phyloP scores from a whole-genome alignment of 768 basidiomycete species.

The Mycena alexandri region DNA sequence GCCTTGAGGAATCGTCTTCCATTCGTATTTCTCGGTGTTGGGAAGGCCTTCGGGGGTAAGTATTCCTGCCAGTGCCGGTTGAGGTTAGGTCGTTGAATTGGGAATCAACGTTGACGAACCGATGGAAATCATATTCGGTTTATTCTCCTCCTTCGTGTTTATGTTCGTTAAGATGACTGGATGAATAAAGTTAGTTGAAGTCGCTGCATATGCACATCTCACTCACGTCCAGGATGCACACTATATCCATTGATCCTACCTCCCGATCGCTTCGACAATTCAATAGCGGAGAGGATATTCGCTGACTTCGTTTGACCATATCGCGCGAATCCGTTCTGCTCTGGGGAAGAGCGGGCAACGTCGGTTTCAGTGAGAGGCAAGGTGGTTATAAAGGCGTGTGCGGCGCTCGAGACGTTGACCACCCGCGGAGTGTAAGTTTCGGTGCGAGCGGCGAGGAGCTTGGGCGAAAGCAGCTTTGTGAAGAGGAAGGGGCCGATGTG shows the following conservation, averaged over 20 bases:
- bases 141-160: background rate
- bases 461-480: too few relatives aligned
- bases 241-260: conserved; percentile 22
- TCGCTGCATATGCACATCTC: too few relatives aligned
- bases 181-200: background rate
- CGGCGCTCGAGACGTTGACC: too few relatives aligned
- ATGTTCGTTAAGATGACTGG: conserved; percentile 17
- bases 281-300: conserved; percentile 28
- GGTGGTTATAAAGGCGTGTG: too few relatives aligned
- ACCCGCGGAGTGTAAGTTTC: too few relatives aligned
- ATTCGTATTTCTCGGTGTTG: background rate
- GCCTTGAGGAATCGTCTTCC: conserved; percentile 26
- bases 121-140: background rate
- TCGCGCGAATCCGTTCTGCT: too few relatives aligned
- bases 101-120: background rate
- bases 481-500: too few relatives aligned
- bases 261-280: conserved; percentile 13
- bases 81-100: background rate
- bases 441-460: too few relatives aligned
- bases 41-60: conserved; percentile 17
- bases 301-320: conserved; percentile 27
- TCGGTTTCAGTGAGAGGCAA: too few relatives aligned
- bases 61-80: background rate
- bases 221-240: conserved; percentile 22
- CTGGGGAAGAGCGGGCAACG: too few relatives aligned